Conservation (phyloP, 257 asterid species). For the Handroanthus guayacan region DNA sequence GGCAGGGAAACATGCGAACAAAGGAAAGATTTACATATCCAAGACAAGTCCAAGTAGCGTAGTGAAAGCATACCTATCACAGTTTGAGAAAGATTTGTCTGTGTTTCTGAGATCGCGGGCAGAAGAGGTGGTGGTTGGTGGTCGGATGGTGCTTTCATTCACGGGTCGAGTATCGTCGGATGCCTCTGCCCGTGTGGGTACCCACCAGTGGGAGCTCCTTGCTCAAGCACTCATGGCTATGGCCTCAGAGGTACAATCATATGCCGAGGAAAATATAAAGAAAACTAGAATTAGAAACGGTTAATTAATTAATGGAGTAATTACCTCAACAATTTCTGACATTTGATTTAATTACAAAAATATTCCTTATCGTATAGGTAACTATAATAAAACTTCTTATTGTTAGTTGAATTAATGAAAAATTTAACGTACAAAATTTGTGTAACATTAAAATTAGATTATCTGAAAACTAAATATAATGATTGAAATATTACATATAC, state of each 20-base stretch:
- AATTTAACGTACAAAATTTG: too few relatives aligned
- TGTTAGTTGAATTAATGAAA: too few relatives aligned
- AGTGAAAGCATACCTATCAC: constrained; percentile 51
- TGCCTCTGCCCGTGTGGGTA: constrained; percentile 55
- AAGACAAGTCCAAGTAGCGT: constrained; percentile 54
- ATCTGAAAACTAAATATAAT: too few relatives aligned
- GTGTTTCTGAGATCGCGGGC: constrained; percentile 62
- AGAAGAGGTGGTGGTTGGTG: constrained; percentile 64
- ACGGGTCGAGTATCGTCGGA: constrained; percentile 58
- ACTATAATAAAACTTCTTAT: too few relatives aligned
- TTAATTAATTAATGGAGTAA: too few relatives aligned
- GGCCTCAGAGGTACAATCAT: constrained; percentile 54
- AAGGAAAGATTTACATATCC: constrained; percentile 74
- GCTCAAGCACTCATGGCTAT: constrained; percentile 60
- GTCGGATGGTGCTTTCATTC: constrained; percentile 65
- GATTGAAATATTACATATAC: too few relatives aligned
- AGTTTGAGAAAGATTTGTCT: constrained; percentile 57
- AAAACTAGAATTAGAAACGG: too few relatives aligned
- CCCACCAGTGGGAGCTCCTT: constrained; percentile 74
- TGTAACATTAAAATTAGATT: too few relatives aligned
- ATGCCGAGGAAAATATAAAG: too few relatives aligned
- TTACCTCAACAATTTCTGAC: too few relatives aligned
- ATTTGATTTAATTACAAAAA: too few relatives aligned
- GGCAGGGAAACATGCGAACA: constrained; percentile 43
- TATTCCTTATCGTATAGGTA: too few relatives aligned